Percentiles rank a stretch among this genome's conserved stretches.
Evolutionary conservation across 225 moss, liverwort and hornwort genomes (phyloP).

Genomic region (Thuidium tamariscinum): DNA sequence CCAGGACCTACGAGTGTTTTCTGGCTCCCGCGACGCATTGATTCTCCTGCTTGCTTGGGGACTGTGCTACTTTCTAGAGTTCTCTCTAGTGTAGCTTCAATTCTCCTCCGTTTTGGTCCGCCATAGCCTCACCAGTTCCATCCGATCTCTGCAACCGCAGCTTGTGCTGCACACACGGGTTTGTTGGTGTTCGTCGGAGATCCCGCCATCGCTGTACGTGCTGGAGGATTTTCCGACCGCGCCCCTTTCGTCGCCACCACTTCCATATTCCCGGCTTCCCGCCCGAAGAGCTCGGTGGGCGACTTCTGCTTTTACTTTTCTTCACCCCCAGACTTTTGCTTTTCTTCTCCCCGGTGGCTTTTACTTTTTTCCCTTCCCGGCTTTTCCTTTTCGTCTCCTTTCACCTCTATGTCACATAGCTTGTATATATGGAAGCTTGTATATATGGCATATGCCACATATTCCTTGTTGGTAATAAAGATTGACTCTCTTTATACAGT

Average conservation of each 20-base stretch:
- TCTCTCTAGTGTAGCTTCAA: neutral
- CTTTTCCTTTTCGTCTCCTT: neutral
- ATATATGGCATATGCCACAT: too few species aligned
- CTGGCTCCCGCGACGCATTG: neutral
- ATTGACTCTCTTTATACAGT: too few species aligned
- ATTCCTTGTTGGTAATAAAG: too few species aligned
- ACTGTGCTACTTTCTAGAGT: neutral
- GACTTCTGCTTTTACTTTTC: neutral
- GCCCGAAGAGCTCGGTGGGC: neutral
- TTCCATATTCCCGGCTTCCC: constrained; percentile 9
- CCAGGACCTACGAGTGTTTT: neutral
- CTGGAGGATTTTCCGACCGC: neutral
- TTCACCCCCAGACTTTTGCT: neutral
- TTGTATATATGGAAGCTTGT: too few species aligned
- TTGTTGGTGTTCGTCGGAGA: neutral
- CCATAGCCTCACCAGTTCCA: neutral
- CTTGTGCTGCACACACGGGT: neutral
- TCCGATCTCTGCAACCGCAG: neutral
- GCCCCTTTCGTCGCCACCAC: neutral
- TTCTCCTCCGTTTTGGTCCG: neutral
- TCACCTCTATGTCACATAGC: too few species aligned
- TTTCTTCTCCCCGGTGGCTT: neutral
- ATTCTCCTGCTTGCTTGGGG: neutral
- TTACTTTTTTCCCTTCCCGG: neutral
- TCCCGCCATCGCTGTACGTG: neutral